phyloP scores from a whole-genome alignment of 345 rosid genomes.

The Jatropha curcas region DNA sequence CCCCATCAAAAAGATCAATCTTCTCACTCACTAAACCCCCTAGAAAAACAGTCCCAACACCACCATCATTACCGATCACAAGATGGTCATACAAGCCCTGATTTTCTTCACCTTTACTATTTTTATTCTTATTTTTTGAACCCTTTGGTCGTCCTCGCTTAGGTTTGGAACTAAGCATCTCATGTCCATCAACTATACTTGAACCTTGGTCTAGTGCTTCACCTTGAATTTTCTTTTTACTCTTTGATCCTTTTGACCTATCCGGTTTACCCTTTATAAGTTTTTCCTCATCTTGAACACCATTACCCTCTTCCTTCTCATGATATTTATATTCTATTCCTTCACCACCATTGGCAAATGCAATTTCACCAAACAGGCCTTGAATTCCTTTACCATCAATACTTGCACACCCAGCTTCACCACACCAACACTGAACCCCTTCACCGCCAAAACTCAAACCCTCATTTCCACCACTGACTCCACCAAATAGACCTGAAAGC shows the following conservation, averaged over 20 bases:
- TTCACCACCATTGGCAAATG: conserved; percentile 12
- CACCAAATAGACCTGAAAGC: conserved; percentile 24
- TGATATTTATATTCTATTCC: not conserved
- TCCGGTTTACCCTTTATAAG: conserved; percentile 23
- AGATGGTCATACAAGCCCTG: not conserved
- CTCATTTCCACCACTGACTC: not conserved
- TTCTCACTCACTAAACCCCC: not conserved
- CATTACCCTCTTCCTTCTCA: not conserved
- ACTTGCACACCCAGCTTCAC: conserved; percentile 27
- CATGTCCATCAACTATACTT: not conserved
- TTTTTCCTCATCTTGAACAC: conserved; percentile 1
- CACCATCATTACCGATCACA: too few species aligned
- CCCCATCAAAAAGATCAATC: not conserved
- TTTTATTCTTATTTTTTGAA: conserved; percentile 11
- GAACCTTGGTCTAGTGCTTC: conserved; percentile 2
- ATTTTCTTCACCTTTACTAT: not conserved
- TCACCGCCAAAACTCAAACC: conserved; percentile 6
- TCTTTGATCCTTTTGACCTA: conserved; percentile 20
- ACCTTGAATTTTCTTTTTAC: conserved; percentile 5
- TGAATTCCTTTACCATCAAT: conserved; percentile 19
- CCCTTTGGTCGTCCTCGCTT: conserved; percentile 19
- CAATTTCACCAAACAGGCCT: conserved; percentile 18
- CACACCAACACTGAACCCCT: conserved; percentile 27
- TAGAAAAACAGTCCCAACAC: not conserved
- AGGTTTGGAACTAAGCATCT: conserved; percentile 10